Evolutionary conservation across 2,329 filamentous ascomycete species (phyloP).

Genomic region (Dactylellina sp.): DNA sequence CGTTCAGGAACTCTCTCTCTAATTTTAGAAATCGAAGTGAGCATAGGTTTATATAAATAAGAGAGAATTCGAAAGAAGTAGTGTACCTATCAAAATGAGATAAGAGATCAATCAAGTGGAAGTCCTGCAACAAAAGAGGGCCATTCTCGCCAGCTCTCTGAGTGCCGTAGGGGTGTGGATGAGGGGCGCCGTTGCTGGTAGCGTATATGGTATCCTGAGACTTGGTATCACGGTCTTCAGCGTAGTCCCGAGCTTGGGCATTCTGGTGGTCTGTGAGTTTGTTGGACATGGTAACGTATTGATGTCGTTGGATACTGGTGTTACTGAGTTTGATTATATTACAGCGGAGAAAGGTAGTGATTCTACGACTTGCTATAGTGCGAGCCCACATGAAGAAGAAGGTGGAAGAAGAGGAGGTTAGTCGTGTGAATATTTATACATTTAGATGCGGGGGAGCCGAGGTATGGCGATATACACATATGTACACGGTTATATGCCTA

Average conservation of each 20-base stretch:
- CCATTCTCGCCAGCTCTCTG: conserved; percentile 71
- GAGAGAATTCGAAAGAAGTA: background rate
- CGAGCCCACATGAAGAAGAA: conserved; percentile 37
- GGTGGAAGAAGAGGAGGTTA: background rate
- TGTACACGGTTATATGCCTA: too few relatives aligned
- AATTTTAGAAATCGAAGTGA: background rate
- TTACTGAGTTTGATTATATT: background rate
- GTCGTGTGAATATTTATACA: background rate
- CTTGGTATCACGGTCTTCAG: conserved; percentile 45
- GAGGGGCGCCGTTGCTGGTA: conserved; percentile 70
- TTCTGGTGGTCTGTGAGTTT: conserved; percentile 50
- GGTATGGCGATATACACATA: too few relatives aligned
- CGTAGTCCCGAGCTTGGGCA: conserved; percentile 42
- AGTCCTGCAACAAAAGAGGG: conserved; percentile 73
- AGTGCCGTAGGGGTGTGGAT: conserved; percentile 71
- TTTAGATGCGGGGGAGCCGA: too few relatives aligned
- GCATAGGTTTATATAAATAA: background rate
- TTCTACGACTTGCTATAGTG: conserved; percentile 30
- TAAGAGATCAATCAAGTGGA: conserved; percentile 74
- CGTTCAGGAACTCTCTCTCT: conserved; percentile 68
- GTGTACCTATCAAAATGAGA: conserved; percentile 67
- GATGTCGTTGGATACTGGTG: conserved; percentile 25
- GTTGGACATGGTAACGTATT: conserved; percentile 36
- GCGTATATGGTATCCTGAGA: conserved; percentile 65
- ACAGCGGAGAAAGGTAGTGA: conserved; percentile 7